Base-by-base conservation (phyloP, 2,329 filamentous ascomycete species). In the Xylariaceae sp. region DNA sequence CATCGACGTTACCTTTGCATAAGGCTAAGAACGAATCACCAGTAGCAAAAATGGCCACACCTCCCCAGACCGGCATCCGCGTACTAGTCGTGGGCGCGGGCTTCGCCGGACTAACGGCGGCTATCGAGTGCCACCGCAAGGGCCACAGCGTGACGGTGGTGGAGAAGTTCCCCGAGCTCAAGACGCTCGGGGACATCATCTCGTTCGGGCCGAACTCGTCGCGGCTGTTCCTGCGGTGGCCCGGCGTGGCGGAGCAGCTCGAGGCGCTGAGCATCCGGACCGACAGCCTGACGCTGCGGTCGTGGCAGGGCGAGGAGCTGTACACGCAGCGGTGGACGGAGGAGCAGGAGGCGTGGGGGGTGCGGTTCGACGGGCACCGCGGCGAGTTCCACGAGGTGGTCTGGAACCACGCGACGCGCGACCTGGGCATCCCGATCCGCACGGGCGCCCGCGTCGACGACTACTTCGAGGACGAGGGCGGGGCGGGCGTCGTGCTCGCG, bases 91-190 rank as follows among this genome's bases (percentile, higher is more conserved):
- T 81, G 14, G 79, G 79, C 21, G 75, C 74, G 63, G 83, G 82
- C n/a, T 85, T 86, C 56, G 83, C 81, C 37, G 83, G 83, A 19
- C 76, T 86, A 14, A 79, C 82, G 16, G 81, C 82, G 10, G 83
- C 82, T 40, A 84, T 86, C 57, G 82, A 86, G 66, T 84, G 81
- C 65, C 74, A 79, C 45, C 77, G 79, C 43, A 82, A 85, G 64
- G 83, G 83, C 6, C 81, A 84, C 64, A 68, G 70, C 1, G 79
- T 69, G 54, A 69, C 67, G 41, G 70, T 79, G 16, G 71, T 80
- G 41, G 81, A 82, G 54, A 79, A 77, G 20, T 75, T 79, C 53
- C 67, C 74, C 1, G 73, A 73, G 56, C 73, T 79, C 40, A 74
- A 76, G 54, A 70, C 74, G 2, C 71, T 80, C 1, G 79, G 79